Evolutionary conservation across 1,284 basidiomycete genomes (phyloP).

Genomic region (Xerocomus amazonicus): DNA sequence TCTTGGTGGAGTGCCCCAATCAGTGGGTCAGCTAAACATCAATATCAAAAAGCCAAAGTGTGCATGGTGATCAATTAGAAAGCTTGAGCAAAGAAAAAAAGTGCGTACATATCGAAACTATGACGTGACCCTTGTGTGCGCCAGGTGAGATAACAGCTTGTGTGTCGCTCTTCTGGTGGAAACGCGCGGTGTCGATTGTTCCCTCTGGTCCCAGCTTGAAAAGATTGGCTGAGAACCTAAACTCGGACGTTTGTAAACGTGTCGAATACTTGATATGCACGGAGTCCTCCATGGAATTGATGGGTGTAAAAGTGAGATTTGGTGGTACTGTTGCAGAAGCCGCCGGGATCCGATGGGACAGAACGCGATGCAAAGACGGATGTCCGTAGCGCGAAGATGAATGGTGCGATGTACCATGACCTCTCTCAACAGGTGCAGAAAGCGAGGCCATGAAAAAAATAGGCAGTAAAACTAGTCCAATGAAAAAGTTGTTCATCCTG

Average conservation of each 20-base stretch:
- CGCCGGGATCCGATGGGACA: slow-evolving; percentile 4
- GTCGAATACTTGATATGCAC: not conserved
- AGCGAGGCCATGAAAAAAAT: not conserved
- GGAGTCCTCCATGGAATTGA: not conserved
- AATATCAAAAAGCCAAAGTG: not conserved
- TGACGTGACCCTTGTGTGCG: slow-evolving; percentile 3
- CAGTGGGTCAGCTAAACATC: slow-evolving; percentile 2
- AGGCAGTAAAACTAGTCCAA: slow-evolving; percentile 1
- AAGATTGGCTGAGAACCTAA: slow-evolving; percentile 4
- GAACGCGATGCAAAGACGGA: not conserved
- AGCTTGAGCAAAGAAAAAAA: not conserved
- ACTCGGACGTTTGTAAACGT: not conserved
- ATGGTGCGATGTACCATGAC: not conserved
- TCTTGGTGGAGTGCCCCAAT: not conserved
- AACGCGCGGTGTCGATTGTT: not conserved
- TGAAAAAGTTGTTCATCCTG: slow-evolving; percentile 1
- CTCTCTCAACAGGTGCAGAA: slow-evolving; percentile 2
- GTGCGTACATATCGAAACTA: slow-evolving; percentile 3
- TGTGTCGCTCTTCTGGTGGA: not conserved
- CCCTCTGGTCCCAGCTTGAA: not conserved
- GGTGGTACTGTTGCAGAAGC: not conserved
- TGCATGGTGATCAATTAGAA: not conserved
- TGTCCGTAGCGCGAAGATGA: not conserved
- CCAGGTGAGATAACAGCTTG: not conserved
- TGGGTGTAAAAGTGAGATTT: slow-evolving; percentile 5